phyloP scores from a whole-genome alignment of 495 filamentous ascomycete genomes.

The Astrothelium subdiscretum region DNA sequence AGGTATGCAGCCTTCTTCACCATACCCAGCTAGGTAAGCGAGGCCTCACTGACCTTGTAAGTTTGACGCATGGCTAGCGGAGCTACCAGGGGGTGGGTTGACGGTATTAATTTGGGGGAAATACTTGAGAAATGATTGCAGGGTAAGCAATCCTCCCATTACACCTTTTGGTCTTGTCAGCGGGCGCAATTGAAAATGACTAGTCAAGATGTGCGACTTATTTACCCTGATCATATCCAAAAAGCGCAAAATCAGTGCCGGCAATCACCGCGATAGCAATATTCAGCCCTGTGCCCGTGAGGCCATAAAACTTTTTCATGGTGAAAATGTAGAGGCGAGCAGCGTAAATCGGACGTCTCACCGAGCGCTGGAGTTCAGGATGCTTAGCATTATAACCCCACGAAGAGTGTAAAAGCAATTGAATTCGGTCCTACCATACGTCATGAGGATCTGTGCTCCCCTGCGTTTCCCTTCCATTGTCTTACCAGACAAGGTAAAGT shows the following conservation, averaged over 20 bases:
- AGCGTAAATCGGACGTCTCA: too few relatives aligned
- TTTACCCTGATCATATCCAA: slow-evolving; percentile 21
- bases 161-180: slow-evolving; percentile 19
- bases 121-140: slow-evolving; percentile 18
- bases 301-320: slow-evolving; percentile 40
- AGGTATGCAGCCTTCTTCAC: background rate
- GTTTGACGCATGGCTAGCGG: slow-evolving; percentile 18
- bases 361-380: too few relatives aligned
- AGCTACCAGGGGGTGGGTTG: slow-evolving; percentile 18
- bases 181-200: background rate
- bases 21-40: background rate
- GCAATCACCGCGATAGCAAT: slow-evolving; percentile 56
- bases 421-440: too few relatives aligned
- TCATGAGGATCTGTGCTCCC: too few relatives aligned
- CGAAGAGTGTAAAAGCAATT: too few relatives aligned
- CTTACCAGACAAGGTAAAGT: too few relatives aligned
- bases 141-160: slow-evolving; percentile 25
- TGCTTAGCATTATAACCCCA: too few relatives aligned
- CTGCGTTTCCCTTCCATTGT: too few relatives aligned
- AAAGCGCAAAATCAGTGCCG: slow-evolving; percentile 51
- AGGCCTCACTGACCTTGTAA: slow-evolving; percentile 23
- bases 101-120: slow-evolving; percentile 25
- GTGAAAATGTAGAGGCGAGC: too few relatives aligned
- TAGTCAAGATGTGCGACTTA: background rate
- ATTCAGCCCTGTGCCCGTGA: slow-evolving; percentile 53